A percentile compares a stretch with the other conserved stretches of the same genome.
Conservation (phyloP, 805 yeast genomes). For the Pichia thaimueangensis region DNA sequence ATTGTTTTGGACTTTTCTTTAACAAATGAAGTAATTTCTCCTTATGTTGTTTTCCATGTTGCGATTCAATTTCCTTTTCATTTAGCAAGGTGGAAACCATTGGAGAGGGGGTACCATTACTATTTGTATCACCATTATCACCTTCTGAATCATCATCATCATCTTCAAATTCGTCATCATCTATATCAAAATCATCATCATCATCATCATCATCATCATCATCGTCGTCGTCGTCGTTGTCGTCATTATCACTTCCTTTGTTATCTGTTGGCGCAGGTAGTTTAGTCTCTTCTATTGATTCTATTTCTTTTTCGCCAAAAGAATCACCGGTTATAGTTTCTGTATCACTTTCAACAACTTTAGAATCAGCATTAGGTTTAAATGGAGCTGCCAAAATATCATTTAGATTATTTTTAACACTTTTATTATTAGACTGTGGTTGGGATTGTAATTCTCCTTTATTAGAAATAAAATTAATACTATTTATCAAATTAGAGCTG, state of each 20-base stretch:
- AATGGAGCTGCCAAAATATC: slow-evolving; percentile 1
- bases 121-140: slow-evolving; percentile 8
- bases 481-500: background rate
- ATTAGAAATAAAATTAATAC: background rate
- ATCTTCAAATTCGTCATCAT: slow-evolving; percentile 18
- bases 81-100: background rate
- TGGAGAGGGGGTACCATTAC: too few species aligned
- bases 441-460: background rate
- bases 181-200: slow-evolving; percentile 9
- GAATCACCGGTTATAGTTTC: slow-evolving; percentile 19
- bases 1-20: slow-evolving; percentile 2
- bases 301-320: slow-evolving; percentile 5
- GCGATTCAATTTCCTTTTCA: background rate
- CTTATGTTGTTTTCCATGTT: slow-evolving; percentile 1
- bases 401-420: slow-evolving; percentile 5
- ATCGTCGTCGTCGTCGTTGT: slow-evolving; percentile 2
- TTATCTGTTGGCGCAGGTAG: slow-evolving; percentile 19
- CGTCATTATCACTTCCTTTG: slow-evolving; percentile 13
- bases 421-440: background rate
- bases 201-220: slow-evolving; percentile 8
- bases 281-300: slow-evolving; percentile 14
- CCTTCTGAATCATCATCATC: slow-evolving; percentile 21
- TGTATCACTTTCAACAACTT: slow-evolving; percentile 18
- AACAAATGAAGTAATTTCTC: slow-evolving; percentile 2
- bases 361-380: slow-evolving; percentile 1